Conservation (phyloP, 2,329 filamentous ascomycete genomes). For the Colletotrichum lupini region DNA sequence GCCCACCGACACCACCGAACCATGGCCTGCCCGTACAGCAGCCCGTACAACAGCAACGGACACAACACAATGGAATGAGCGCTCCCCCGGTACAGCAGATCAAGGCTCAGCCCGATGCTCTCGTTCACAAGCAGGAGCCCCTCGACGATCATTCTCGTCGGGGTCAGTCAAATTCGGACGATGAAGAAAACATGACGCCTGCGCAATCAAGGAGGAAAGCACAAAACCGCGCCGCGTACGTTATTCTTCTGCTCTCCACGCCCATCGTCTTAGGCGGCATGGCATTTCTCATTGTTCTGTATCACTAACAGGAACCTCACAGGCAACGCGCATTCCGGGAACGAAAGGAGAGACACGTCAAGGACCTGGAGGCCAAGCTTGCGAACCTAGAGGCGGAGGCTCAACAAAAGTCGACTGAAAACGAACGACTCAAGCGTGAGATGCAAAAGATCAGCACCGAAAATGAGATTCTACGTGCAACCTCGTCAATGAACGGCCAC, state of each 20-base stretch:
- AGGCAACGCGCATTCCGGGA: conserved; percentile 97
- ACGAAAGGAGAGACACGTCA: conserved; percentile 93
- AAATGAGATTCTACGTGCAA: conserved; percentile 91
- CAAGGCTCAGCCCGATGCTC: conserved; percentile 35
- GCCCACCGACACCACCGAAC: conserved; percentile 58
- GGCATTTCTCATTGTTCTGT: neutral
- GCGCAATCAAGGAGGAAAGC: conserved; percentile 70
- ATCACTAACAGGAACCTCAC: neutral
- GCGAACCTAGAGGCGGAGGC: conserved; percentile 80
- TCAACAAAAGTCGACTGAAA: conserved; percentile 79
- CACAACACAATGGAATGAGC: conserved; percentile 41
- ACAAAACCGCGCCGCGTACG: conserved; percentile 71
- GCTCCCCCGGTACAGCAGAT: conserved; percentile 39
- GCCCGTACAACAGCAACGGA: conserved; percentile 27
- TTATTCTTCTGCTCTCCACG: conserved; percentile 37
- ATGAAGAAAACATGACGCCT: conserved; percentile 62
- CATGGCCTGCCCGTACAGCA: conserved; percentile 36
- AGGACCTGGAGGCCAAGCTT: conserved; percentile 90
- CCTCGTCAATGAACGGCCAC: conserved; percentile 59
- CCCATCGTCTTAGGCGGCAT: neutral
- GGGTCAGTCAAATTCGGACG: conserved; percentile 65
- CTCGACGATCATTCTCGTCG: conserved; percentile 48
- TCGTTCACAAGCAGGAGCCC: conserved; percentile 50
- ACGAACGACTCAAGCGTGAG: conserved; percentile 86
- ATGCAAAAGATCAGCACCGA: conserved; percentile 87